Percentiles rank a stretch among this genome's conserved stretches.
Conservation (phyloP, 768 basidiomycete species). For the Xerocomellus chrysenteron region DNA sequence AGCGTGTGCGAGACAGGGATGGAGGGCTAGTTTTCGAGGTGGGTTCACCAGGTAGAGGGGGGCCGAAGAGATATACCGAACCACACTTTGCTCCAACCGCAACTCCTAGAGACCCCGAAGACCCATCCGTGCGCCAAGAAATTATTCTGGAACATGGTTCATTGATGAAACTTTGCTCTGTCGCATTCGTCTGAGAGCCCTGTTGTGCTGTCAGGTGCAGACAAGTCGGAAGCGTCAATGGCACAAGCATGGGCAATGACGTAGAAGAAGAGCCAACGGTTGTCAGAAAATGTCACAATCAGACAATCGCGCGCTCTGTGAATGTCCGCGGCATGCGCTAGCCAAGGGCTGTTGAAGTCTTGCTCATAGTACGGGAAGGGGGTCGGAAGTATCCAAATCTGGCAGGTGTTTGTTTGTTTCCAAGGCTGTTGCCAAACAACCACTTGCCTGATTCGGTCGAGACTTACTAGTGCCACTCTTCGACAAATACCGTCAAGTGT, state of each 20-base stretch:
- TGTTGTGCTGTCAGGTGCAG: slow-evolving; percentile 8
- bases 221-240: slow-evolving; percentile 23
- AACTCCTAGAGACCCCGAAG: slow-evolving; percentile 11
- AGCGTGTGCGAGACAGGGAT: slow-evolving; percentile 14
- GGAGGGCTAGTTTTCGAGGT: slow-evolving; percentile 1
- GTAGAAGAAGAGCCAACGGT: background rate
- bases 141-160: slow-evolving; percentile 18
- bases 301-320: background rate
- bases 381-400: slow-evolving; percentile 4
- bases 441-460: slow-evolving; percentile 1
- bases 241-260: slow-evolving; percentile 23
- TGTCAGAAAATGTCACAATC: background rate
- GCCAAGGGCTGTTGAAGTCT: background rate
- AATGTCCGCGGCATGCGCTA: slow-evolving; percentile 8
- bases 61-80: slow-evolving; percentile 30
- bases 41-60: slow-evolving; percentile 23
- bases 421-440: slow-evolving; percentile 30
- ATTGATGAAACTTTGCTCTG: slow-evolving; percentile 27
- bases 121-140: slow-evolving; percentile 15
- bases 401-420: slow-evolving; percentile 30
- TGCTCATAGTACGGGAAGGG: slow-evolving; percentile 4
- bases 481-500: background rate
- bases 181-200: slow-evolving; percentile 7
- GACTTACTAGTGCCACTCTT: background rate
- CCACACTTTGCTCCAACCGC: slow-evolving; percentile 25